Evolutionary conservation across 106 monocot species (phyloP).

Genomic region (Acorus gramineus): DNA sequence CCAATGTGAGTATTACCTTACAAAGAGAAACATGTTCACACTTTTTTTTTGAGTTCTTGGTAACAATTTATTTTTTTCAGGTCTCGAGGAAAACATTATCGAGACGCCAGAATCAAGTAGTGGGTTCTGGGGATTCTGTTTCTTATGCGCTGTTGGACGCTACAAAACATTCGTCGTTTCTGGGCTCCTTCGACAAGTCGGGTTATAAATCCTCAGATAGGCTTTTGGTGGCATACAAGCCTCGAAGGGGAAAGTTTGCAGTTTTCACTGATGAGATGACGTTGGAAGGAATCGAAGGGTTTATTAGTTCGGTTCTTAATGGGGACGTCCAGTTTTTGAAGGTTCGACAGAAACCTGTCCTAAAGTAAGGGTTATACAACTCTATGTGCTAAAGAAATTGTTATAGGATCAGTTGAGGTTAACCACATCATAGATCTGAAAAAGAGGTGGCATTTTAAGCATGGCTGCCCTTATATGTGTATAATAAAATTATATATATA

Average conservation of each 20-base stretch:
- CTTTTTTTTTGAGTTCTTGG: too few species aligned
- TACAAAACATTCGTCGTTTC: conserved; percentile 42
- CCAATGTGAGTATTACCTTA: conserved; percentile 25
- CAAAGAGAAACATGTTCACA: too few species aligned
- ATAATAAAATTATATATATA: too few species aligned
- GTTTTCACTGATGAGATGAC: conserved; percentile 35
- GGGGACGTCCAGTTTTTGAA: conserved; percentile 67
- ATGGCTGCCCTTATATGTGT: too few species aligned
- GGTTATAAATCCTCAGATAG: conserved; percentile 40
- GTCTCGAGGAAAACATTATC: conserved; percentile 70
- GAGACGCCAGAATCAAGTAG: conserved; percentile 31
- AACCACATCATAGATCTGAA: too few species aligned
- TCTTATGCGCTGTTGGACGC: conserved; percentile 72
- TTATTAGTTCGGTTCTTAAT: conserved; percentile 69
- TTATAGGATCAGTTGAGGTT: too few species aligned
- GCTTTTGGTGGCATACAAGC: conserved; percentile 80
- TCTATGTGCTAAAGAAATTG: too few species aligned
- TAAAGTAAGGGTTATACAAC: conserved; percentile 21
- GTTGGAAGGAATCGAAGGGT: conserved; percentile 59
- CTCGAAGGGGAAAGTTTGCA: conserved; percentile 54
- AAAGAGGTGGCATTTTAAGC: too few species aligned
- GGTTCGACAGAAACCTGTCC: conserved; percentile 34
- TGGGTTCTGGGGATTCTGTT: conserved; percentile 22
- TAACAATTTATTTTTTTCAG: conserved; percentile 20
- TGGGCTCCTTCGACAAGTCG: conserved; percentile 58